A percentile compares a stretch with the other conserved stretches of the same genome.
These are phyloP conservation scores for Magnaporthiopsis incrustans DNA, from an alignment of 2,329 filamentous ascomycete species.

Conservation along the genomic window DNA sequence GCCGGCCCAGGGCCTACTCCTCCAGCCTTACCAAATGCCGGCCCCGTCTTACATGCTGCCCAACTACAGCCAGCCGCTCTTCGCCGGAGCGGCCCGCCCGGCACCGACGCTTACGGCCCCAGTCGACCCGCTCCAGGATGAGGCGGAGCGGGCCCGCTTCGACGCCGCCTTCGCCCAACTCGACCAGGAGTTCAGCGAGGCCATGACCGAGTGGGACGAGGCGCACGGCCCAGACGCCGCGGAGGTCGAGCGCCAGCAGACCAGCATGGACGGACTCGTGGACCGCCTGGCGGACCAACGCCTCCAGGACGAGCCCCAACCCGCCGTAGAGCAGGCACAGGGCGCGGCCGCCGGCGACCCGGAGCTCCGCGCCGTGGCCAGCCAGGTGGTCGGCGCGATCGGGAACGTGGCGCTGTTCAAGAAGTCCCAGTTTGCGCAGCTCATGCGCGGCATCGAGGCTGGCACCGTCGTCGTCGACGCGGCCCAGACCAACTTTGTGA, in stretches of 20 bases:
- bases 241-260: background rate
- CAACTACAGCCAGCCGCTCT: too few relatives aligned
- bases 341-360: slow-evolving; percentile 16
- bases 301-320: slow-evolving; percentile 7
- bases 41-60: too few relatives aligned
- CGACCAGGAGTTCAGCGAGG: slow-evolving; percentile 10
- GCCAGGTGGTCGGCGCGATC: slow-evolving; percentile 60
- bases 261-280: slow-evolving; percentile 22
- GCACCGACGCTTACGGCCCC: background rate
- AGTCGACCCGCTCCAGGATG: slow-evolving; percentile 1
- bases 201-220: slow-evolving; percentile 17
- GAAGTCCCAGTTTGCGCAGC: slow-evolving; percentile 64
- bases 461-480: slow-evolving; percentile 65
- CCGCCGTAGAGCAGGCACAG: slow-evolving; percentile 13
- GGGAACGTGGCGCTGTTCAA: slow-evolving; percentile 68
- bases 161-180: slow-evolving; percentile 13
- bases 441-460: slow-evolving; percentile 71
- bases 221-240: slow-evolving; percentile 23
- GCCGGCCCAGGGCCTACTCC: too few relatives aligned
- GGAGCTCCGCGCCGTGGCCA: slow-evolving; percentile 62
- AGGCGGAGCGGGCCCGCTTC: slow-evolving; percentile 9
- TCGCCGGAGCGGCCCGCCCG: background rate
- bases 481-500: slow-evolving; percentile 25
- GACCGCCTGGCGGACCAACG: slow-evolving; percentile 16
- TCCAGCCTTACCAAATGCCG: too few relatives aligned